Percentiles rank a stretch among this genome's conserved stretches.
These are phyloP conservation scores for Filobasidium wieringae DNA, from an alignment of 768 basidiomycete genomes.

Conservation along the genomic window DNA sequence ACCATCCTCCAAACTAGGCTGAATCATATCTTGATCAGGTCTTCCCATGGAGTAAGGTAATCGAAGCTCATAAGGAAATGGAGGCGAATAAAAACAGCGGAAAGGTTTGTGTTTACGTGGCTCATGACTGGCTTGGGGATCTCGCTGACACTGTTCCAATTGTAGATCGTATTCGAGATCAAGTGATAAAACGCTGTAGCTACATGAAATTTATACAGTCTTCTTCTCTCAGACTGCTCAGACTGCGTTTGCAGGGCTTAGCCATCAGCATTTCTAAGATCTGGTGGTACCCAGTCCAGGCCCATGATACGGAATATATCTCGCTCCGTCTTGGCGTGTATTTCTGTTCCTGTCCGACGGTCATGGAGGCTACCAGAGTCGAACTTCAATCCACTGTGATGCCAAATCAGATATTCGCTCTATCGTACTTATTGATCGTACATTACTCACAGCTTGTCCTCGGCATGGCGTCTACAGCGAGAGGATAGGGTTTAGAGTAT, in stretches of 20 bases:
- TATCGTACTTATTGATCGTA: background rate
- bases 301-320: conserved; percentile 32
- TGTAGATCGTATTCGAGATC: conserved; percentile 38
- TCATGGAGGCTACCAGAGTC: conserved; percentile 10
- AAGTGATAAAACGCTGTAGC: too few relatives aligned
- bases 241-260: too few relatives aligned
- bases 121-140: background rate
- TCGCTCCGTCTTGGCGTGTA: conserved; percentile 30
- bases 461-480: conserved; percentile 23
- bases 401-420: background rate
- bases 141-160: background rate
- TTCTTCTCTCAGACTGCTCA: too few relatives aligned
- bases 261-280: conserved; percentile 34
- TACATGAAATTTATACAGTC: too few relatives aligned
- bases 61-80: conserved; percentile 73
- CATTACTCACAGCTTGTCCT: conserved; percentile 18
- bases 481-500: background rate
- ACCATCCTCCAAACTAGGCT: conserved; percentile 2
- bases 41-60: conserved; percentile 67
- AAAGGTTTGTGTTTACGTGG: conserved; percentile 27
- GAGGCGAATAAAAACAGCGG: conserved; percentile 56
- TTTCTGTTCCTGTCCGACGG: conserved; percentile 25
- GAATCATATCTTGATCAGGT: conserved; percentile 41
- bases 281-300: conserved; percentile 31
- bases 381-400: conserved; percentile 6